Evolutionary conservation across 805 yeast genomes (phyloP), one percentile per base, ranked within the genome.

Genomic region (Nakazawaea pomicola): DNA sequence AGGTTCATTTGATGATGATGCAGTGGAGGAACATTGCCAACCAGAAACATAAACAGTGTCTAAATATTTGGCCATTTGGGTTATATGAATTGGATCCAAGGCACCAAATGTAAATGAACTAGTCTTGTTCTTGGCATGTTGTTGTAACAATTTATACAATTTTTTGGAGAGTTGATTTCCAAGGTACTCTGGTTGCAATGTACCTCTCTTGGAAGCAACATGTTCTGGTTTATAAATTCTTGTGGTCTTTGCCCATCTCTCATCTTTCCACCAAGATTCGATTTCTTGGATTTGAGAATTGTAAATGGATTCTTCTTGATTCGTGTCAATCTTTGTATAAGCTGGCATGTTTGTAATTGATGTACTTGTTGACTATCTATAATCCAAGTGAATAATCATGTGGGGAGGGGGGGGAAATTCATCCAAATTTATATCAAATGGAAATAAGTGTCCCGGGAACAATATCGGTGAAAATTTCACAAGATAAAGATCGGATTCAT

Each of bases 11-110:
- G 96, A 86, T 31, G 96, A 86, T 14, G 97, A 89, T 40, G 98
- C 97, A 41, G 98, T 91, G 17, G 97, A 89, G 36, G 96, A 89
- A 64, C 95, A 90, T 72, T 91, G 99, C 99, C 99, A 91, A 40
- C 99, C 99, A 31, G 95, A 84, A 49, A 91, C 95, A 64, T 91
- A 91, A 53, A 91, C 76, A 10, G 95, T 77, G 65, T 90, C 98
- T 56, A 91, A 73, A 66, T 87, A 88, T 65, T 86, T 87, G 54
- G 96, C 95, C 98, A 91, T 91, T 68, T 91, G 97, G 46, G 96
- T 72, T 50, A 89, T 88, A 61, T 91, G 97, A 51, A 91, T 83
- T 20, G 97, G 96, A 64, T 91, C 97, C 55, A 91, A 72, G 18
- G 97, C 97, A 61, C 97, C 98, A 59, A 88, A 90, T 25, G 97